Base-by-base conservation (phyloP, 2,329 filamentous ascomycete genomes). In the Beauveria brongniartii region DNA sequence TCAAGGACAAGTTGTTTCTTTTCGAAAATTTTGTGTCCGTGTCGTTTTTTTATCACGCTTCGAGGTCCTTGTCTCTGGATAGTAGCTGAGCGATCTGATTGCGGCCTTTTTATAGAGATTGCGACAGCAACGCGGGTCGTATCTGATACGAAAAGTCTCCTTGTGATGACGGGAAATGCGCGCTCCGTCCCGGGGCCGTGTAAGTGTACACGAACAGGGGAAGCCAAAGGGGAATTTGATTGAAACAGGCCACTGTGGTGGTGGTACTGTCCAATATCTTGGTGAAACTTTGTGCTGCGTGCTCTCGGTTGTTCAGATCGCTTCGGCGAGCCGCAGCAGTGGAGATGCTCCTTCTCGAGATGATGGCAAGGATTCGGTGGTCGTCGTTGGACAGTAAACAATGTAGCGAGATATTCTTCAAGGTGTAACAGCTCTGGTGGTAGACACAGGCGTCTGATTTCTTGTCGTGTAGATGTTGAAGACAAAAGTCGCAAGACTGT, bases 181-280 rank as follows among this genome's bases (percentile, higher is more conserved):
- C 22, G 41, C 18, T 26, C 37, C 9, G 3, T 28, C 5, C 37
- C 40, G 26, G 22, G 16, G 3, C 14, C 47, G 9, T 40, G 40
- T 26, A 40, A 20, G 14, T 24, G 41, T 46, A 47, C 47, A 40
- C 56, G 6, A 52, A 22, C 24, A 44, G 37, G 26, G 40, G 20
- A 22, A 30, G 18, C 10, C 28, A 24, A 55, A 55, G 58, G 43
- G 43, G 43, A 41, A 37, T 61, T 30, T 26, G 26, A 41, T 43
- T 61, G 58, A 55, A 61, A 61, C 58, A 18, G 43, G 14, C 16
- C 58, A 18, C 26, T 55, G 12, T 2, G 22, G 8, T 48, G 58
- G 51, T 55, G 12, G 44, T 48, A 61, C 58, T 41, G 40, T 59
- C 53, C 57, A 54, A 59, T 59, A 53, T 47, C 40, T 47, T 54